These are phyloP conservation scores for Trichoderma parareesei DNA, from an alignment of 495 filamentous ascomycete species.

Conservation along the genomic window DNA sequence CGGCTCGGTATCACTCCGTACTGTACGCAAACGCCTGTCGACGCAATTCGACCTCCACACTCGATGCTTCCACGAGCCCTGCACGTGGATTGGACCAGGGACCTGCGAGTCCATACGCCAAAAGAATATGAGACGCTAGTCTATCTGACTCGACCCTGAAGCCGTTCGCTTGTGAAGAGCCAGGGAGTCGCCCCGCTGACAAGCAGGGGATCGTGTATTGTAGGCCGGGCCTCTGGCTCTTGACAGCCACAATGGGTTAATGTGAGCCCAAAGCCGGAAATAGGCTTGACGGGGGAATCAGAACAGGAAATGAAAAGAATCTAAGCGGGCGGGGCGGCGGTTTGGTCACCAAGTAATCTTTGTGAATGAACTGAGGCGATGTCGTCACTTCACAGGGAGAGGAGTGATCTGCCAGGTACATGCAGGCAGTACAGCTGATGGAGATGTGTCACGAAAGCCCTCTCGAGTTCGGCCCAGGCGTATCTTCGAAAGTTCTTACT, in stretches of 20 bases:
- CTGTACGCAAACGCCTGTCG: too few species aligned
- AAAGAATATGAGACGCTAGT: not conserved
- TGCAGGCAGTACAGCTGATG: too few species aligned
- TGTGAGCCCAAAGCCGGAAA: not conserved
- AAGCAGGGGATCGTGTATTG: not conserved
- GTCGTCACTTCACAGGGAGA: not conserved
- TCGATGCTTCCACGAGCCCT: not conserved
- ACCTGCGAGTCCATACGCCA: not conserved
- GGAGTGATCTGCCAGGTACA: too few species aligned
- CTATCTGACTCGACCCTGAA: not conserved
- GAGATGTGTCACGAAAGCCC: too few species aligned
- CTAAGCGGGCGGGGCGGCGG: not conserved
- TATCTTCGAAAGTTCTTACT: too few species aligned
- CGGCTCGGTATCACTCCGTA: too few species aligned
- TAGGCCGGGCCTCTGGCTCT: not conserved
- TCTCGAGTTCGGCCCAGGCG: too few species aligned
- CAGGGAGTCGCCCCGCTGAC: not conserved
- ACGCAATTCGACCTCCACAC: too few species aligned
- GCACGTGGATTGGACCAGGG: not conserved
- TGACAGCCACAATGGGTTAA: not conserved
- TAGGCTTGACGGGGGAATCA: not conserved
- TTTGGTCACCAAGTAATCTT: not conserved
- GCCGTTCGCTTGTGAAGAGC: not conserved
- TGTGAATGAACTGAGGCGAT: not conserved
- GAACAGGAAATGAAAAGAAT: constrained; percentile 6